phyloP scores from a whole-genome alignment of 2,329 filamentous ascomycete genomes.

The Nothophoma quercina region DNA sequence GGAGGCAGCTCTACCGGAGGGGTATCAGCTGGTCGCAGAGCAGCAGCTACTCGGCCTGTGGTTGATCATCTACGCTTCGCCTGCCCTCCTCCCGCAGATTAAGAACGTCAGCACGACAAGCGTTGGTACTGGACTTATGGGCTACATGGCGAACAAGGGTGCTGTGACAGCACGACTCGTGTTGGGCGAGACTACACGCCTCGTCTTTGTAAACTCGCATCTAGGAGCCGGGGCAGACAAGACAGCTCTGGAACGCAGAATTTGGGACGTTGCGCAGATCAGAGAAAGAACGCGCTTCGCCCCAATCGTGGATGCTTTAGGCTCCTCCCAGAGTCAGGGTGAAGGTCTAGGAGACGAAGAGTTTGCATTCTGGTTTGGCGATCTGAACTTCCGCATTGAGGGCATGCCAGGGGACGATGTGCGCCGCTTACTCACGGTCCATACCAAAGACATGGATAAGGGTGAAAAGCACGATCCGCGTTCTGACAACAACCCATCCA shows the following conservation, averaged over 20 bases:
- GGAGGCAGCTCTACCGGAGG: conserved; percentile 74
- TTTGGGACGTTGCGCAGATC: conserved; percentile 89
- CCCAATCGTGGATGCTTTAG: conserved; percentile 71
- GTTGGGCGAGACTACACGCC: conserved; percentile 84
- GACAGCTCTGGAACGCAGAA: conserved; percentile 78
- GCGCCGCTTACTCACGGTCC: conserved; percentile 79
- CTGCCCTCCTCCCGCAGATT: conserved; percentile 75
- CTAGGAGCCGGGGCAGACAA: conserved; percentile 86
- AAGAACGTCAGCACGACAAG: conserved; percentile 82
- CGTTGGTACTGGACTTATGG: conserved; percentile 88
- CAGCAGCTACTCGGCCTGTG: conserved; percentile 89
- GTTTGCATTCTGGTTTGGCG: conserved; percentile 94
- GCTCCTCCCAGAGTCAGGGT: conserved; percentile 64
- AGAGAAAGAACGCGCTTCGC: conserved; percentile 78
- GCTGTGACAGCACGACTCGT: conserved; percentile 83
- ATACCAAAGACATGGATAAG: conserved; percentile 73
- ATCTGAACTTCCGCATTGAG: conserved; percentile 92
- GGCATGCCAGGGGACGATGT: conserved; percentile 91
- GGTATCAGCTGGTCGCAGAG: conserved; percentile 78
- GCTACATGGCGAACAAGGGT: conserved; percentile 96
- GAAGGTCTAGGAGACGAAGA: conserved; percentile 86
- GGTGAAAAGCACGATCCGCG: conserved; percentile 9
- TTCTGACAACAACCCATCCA: no score
- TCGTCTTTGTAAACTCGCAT: conserved; percentile 93
- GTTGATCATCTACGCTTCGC: conserved; percentile 84